Conservation (phyloP, 768 basidiomycete genomes). For the Pulveroboletus sp. region DNA sequence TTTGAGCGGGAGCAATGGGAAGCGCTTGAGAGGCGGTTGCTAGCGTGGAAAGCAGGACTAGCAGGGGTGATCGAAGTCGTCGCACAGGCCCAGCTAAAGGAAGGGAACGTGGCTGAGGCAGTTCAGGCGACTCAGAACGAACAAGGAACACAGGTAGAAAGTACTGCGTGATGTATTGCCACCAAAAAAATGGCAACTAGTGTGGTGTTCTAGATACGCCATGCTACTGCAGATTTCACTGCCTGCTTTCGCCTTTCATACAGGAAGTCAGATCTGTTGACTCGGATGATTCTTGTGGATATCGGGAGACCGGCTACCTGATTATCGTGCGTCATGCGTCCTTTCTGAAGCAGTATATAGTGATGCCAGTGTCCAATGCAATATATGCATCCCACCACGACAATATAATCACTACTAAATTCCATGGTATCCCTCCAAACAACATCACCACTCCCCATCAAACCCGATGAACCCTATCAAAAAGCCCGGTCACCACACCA, state of each 20-base stretch:
- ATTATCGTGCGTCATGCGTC: no score
- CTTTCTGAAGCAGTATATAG: no score
- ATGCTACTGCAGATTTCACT: background rate
- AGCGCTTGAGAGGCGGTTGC: slow-evolving; percentile 65
- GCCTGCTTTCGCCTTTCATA: no score
- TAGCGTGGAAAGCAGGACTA: slow-evolving; percentile 77
- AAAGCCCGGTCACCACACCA: background rate
- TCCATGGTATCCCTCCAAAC: background rate
- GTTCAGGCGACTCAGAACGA: slow-evolving; percentile 23
- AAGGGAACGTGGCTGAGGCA: slow-evolving; percentile 18
- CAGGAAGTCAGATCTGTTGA: no score
- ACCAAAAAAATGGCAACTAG: background rate
- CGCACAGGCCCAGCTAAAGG: slow-evolving; percentile 47
- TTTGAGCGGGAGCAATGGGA: slow-evolving; percentile 84
- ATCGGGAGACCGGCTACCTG: no score
- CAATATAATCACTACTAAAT: no score
- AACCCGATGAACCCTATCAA: slow-evolving; percentile 74
- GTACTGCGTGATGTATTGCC: slow-evolving; percentile 14
- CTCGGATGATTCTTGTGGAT: no score
- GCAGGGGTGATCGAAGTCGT: slow-evolving; percentile 70
- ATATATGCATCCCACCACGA: background rate
- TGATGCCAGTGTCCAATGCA: no score
- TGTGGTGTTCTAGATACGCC: background rate
- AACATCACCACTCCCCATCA: slow-evolving; percentile 85
- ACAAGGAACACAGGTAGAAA: slow-evolving; percentile 22